Evolutionary conservation across 768 basidiomycete genomes (phyloP), one percentile per base, ranked within the genome.

Genomic region (Calocybe gangraenosa): DNA sequence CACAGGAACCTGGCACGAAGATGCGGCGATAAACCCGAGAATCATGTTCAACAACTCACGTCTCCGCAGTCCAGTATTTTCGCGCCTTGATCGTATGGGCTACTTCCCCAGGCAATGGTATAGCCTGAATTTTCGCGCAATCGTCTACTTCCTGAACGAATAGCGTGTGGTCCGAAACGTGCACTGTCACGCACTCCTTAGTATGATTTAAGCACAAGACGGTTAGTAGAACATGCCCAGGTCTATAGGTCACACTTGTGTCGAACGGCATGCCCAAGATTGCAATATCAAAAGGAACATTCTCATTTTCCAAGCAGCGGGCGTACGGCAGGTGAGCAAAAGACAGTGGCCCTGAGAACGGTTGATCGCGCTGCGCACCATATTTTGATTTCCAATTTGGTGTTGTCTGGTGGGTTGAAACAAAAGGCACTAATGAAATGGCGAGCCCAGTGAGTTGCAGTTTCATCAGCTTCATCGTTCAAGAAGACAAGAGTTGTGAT

Each of bases 51-150:
- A 20, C 19, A 22, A 55, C 67, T 47, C 54, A 90, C 85, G 65
- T 94, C 92, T 37, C 88, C 91, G 51, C 92, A 94, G 56, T 93
- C 92, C 21, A 92, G 56, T 51, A 90, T 69, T 50, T 71, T 81
- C 25, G 68, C 64, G 4, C 76, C 79, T 42, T 65, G 65, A 8
- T 65, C 63, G 53, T 81, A 88, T 6, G 88, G 88, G 54, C 83
- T 81, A 37, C 66, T 71, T 8, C 71, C 71, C 87, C 88, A 90
- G n/a, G 81, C 69, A 47, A 88, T 59, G 0, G 83, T 84, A 56
- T 86, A 88, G 1, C 81, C 82, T 14, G 74, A 64, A 14, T 61
- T 47, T 7, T 69, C 65, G n/a, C 73, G 64, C 57, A 86, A 83
- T 37, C 88, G 69, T 43, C 86, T 71, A 57, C 84, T 85, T 2